Evolutionary conservation across 179 eudicot genomes (phyloP).

Genomic region (Spinacia oleracea): DNA sequence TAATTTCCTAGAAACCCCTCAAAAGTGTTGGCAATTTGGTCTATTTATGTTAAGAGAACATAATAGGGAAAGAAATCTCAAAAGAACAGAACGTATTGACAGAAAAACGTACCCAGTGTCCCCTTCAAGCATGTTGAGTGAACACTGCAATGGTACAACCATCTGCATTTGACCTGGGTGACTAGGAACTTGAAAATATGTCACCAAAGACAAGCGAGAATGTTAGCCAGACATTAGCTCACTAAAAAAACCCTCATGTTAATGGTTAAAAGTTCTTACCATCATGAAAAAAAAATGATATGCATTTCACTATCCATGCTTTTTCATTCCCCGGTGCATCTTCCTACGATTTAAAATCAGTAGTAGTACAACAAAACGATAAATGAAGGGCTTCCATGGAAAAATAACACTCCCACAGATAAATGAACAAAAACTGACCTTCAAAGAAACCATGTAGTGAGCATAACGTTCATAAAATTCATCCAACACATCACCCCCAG

Average conservation of each 20-base stretch:
- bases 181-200: constrained; percentile 27
- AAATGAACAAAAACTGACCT: constrained; percentile 49
- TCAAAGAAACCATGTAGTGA: constrained; percentile 61
- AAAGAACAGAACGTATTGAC: background rate
- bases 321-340: constrained; percentile 42
- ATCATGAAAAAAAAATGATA: constrained; percentile 61
- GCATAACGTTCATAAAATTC: constrained; percentile 73
- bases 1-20: background rate
- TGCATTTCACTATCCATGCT: constrained; percentile 56
- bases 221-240: constrained; percentile 3
- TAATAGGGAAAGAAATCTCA: background rate
- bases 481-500: constrained; percentile 60
- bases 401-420: background rate
- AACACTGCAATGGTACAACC: constrained; percentile 67
- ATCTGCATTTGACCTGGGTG: constrained; percentile 46
- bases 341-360: constrained; percentile 42
- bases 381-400: background rate
- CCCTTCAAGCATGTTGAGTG: constrained; percentile 96
- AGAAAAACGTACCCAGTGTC: constrained; percentile 80
- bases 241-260: background rate
- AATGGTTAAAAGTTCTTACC: constrained; percentile 39
- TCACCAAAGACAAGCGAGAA: constrained; percentile 22
- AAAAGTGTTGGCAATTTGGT: background rate
- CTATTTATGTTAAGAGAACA: background rate
- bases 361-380: background rate